Base-by-base conservation (phyloP, 106 monocot species). In the Platanthera zijinensis region DNA sequence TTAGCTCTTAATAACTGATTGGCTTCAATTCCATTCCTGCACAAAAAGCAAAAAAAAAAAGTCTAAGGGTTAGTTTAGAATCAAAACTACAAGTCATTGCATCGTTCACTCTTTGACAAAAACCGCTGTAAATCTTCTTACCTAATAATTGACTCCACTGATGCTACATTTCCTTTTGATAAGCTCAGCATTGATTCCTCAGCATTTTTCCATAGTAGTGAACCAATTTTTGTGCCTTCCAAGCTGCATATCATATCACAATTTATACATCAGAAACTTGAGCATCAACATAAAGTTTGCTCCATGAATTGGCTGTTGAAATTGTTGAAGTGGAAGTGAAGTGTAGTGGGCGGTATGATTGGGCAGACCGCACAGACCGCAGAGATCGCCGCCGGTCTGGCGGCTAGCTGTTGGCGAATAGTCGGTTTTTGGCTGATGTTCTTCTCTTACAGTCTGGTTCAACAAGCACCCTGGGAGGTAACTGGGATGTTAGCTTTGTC, bases 121-220 rank as follows among this genome's bases (percentile, higher is more conserved):
- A 13, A 61, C 14, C 11, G 8, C 48, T 52, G 12, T 25, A 50
- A 46, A 13, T 63, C 47, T 47, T 6, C 70, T 54, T 79, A 88
- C 88, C 88, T 75, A 56, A 85, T 79, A 63, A 90, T 85, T 32
- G 94, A 89, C 57, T 87, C 86, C 11, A 87, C 85, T 17, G 88
- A 85, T 57, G 78, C 79, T 13, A 85, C 61, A 82, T 90, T 86
- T 72, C 47, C 80, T 66, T 80, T 86, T 13, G 71, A 88, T 25
- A 90, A 84, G 73, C 73, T 82, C n/a, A 85, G 75, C 75, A 90
- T 72, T 22, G 86, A 90, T 50, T 86, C 83, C 51, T 94, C 80
- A 74, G 94, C 90, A 59, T 87, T 75, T 83, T 30, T 78, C 94
- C 94, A 94, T 66, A 90, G 86, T 51, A 83, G 28, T 7, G 85